These are phyloP conservation scores for Physaria fendleri DNA, from an alignment of 345 rosid species.

Conservation along the genomic window DNA sequence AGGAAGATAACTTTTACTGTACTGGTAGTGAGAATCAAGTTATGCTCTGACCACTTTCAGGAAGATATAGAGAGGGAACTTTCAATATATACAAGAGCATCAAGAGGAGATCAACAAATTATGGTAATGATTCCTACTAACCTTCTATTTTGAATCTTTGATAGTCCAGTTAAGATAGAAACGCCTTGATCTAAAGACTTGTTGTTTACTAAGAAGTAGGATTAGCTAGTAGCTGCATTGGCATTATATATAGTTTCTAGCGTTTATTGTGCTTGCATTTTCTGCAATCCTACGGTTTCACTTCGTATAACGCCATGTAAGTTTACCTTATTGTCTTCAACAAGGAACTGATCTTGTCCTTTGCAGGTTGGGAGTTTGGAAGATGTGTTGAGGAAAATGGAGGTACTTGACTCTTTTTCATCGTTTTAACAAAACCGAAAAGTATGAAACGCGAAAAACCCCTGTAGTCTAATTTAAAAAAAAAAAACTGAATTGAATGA, in stretches of 20 bases:
- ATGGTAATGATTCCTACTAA: slow-evolving; percentile 43
- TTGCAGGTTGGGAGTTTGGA: slow-evolving; percentile 87
- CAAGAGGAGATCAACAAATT: slow-evolving; percentile 81
- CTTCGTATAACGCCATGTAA: background rate
- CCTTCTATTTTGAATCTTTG: background rate
- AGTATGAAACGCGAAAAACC: background rate
- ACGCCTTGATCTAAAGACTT: background rate
- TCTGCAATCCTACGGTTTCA: background rate
- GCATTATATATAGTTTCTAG: background rate
- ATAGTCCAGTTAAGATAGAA: background rate
- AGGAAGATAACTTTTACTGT: background rate
- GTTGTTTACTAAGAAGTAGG: background rate
- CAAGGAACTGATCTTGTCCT: slow-evolving; percentile 14
- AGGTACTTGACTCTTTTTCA: slow-evolving; percentile 40
- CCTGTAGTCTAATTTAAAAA: background rate
- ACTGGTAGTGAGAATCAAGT: background rate
- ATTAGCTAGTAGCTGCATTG: background rate
- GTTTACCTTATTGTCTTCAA: too few relatives aligned
- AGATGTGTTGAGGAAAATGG: slow-evolving; percentile 89
- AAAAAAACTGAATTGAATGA: slow-evolving; percentile 9
- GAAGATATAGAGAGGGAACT: slow-evolving; percentile 89
- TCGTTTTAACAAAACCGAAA: background rate
- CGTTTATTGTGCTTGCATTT: background rate
- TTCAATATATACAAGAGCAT: slow-evolving; percentile 56
- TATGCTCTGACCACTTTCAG: slow-evolving; percentile 29